Evolutionary conservation across 768 basidiomycete genomes (phyloP).

Genomic region (Gloeopeniophorella convolvens): DNA sequence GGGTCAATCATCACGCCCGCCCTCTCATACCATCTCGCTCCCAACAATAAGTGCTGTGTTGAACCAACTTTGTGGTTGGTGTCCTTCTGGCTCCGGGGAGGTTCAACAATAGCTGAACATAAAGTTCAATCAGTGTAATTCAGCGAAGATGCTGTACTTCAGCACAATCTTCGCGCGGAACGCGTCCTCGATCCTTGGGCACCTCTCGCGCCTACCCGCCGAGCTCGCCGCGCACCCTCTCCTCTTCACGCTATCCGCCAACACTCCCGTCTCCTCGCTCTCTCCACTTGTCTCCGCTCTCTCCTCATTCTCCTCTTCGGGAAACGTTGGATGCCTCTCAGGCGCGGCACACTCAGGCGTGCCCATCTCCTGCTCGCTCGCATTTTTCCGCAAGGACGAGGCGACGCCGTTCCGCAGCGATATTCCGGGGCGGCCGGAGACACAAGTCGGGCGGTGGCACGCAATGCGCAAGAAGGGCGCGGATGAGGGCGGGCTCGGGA

Average conservation of each 20-base stretch:
- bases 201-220: slow-evolving; percentile 12
- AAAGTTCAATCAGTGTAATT: not conserved
- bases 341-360: slow-evolving; percentile 32
- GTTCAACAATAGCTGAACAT: no score
- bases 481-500: not conserved
- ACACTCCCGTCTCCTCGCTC: slow-evolving; percentile 31
- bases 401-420: slow-evolving; percentile 55
- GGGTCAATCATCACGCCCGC: no score
- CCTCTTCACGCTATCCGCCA: slow-evolving; percentile 46
- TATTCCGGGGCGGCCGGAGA: slow-evolving; percentile 48
- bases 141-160: slow-evolving; percentile 11
- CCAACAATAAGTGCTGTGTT: no score
- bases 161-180: slow-evolving; percentile 17
- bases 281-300: slow-evolving; percentile 27
- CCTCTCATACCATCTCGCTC: no score
- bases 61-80: no score
- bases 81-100: no score
- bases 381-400: slow-evolving; percentile 38
- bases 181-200: slow-evolving; percentile 6
- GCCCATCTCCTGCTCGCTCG: slow-evolving; percentile 49
- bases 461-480: slow-evolving; percentile 39
- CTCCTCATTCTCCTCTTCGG: slow-evolving; percentile 17
- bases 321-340: slow-evolving; percentile 58
- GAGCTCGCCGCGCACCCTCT: slow-evolving; percentile 28
- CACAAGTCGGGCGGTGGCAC: slow-evolving; percentile 71